Percentiles rank a stretch among this genome's conserved stretches.
phyloP scores from a whole-genome alignment of 352 stramenopile genomes.

The Ophiocytium majus region DNA sequence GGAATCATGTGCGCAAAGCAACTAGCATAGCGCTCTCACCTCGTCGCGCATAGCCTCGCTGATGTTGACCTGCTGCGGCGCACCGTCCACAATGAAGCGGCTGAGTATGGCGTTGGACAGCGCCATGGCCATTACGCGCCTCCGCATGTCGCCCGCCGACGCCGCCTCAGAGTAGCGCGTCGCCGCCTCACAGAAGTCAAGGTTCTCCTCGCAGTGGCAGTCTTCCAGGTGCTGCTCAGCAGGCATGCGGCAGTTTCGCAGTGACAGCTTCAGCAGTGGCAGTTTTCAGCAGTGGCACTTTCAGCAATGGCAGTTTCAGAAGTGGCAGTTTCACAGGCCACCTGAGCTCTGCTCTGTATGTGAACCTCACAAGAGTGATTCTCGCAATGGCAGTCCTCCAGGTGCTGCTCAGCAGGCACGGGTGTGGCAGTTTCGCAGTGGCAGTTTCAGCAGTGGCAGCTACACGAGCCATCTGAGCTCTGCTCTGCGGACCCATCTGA shows the following conservation, averaged over 20 bases:
- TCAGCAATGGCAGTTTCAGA: neutral
- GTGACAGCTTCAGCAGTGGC: neutral
- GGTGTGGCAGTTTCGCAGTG: too few relatives aligned
- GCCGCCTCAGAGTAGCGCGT: neutral
- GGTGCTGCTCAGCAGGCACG: neutral
- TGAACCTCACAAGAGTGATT: neutral
- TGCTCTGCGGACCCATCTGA: too few relatives aligned
- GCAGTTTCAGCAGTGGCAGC: neutral
- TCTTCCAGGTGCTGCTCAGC: neutral
- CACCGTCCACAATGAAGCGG: neutral
- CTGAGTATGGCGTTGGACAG: neutral
- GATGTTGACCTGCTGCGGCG: neutral
- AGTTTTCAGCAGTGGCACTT: neutral
- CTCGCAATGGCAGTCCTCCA: neutral
- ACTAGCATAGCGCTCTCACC: too few relatives aligned
- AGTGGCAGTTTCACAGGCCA: neutral
- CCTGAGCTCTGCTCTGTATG: too few relatives aligned
- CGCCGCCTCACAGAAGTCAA: neutral
- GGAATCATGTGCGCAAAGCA: too few relatives aligned
- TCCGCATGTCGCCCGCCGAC: neutral
- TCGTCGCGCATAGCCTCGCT: neutral
- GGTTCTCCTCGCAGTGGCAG: neutral
- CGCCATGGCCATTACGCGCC: neutral
- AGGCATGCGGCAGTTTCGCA: too few relatives aligned
- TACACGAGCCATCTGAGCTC: too few relatives aligned